Evolutionary conservation across 495 filamentous ascomycete genomes (phyloP).

Genomic region (Trichoderma reesei): DNA sequence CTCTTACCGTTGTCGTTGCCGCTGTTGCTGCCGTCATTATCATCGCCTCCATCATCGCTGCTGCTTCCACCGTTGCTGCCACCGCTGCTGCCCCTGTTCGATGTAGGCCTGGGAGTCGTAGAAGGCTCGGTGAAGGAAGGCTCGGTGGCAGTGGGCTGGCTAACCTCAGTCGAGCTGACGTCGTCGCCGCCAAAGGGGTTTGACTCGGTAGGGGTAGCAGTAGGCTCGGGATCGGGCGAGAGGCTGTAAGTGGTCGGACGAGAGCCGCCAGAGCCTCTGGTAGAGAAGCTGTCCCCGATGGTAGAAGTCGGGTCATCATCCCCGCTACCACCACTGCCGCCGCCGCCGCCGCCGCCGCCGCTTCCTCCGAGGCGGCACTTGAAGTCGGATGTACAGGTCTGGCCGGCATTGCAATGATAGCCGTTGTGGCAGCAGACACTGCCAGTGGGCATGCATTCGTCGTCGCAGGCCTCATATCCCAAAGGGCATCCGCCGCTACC

Average conservation of each 20-base stretch:
- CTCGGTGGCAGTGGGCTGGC: not conserved
- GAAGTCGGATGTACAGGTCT: slow-evolving; percentile 11
- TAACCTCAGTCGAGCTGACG: not conserved
- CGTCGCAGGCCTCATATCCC: not conserved
- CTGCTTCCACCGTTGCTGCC: not conserved
- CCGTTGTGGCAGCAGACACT: slow-evolving; percentile 17
- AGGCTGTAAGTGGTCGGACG: not conserved
- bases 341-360: slow-evolving; percentile 2
- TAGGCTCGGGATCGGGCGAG: not conserved
- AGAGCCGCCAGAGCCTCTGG: not conserved
- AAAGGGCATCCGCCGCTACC: not conserved
- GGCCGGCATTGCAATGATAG: slow-evolving; percentile 17
- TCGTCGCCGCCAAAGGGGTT: slow-evolving; percentile 3
- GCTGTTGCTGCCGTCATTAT: not conserved
- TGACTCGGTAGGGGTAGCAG: not conserved
- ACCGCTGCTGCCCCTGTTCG: not conserved
- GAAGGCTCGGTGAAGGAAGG: not conserved
- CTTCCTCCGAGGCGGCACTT: slow-evolving; percentile 5
- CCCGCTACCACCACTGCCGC: slow-evolving; percentile 9
- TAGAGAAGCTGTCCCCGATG: not conserved
- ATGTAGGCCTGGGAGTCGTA: not conserved
- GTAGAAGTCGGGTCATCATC: not conserved
- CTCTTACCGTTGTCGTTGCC: not conserved
- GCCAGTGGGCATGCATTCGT: slow-evolving; percentile 18
- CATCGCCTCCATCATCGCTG: no score